phyloP scores from a whole-genome alignment of 352 stramenopile species.

The Pythium brassicae region DNA sequence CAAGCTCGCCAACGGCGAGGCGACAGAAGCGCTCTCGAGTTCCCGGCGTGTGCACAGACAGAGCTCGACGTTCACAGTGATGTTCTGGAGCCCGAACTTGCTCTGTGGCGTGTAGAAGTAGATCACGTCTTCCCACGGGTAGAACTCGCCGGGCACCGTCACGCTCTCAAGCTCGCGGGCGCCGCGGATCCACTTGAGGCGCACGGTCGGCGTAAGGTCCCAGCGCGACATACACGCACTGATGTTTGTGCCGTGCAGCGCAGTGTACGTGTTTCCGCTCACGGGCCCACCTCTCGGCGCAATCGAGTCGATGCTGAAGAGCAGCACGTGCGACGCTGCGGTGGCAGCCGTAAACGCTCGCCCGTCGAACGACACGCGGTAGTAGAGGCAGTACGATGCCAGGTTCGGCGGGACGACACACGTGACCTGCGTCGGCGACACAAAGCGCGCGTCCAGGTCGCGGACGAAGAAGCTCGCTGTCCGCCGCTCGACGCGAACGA shows the following conservation, averaged over 20 bases:
- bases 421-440: slow-evolving; percentile 33
- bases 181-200: slow-evolving; percentile 54
- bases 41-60: slow-evolving; percentile 18
- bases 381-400: slow-evolving; percentile 59
- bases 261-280: slow-evolving; percentile 67
- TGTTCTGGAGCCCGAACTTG: slow-evolving; percentile 69
- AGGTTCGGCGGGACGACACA: slow-evolving; percentile 42
- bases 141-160: slow-evolving; percentile 49
- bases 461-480: slow-evolving; percentile 35
- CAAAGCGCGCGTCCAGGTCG: slow-evolving; percentile 34
- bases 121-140: slow-evolving; percentile 50
- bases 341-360: slow-evolving; percentile 41
- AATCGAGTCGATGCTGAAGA: slow-evolving; percentile 53
- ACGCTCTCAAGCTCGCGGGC: slow-evolving; percentile 57
- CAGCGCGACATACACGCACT: slow-evolving; percentile 30
- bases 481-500: slow-evolving; percentile 20
- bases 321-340: slow-evolving; percentile 23
- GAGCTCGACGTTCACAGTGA: slow-evolving; percentile 52
- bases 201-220: slow-evolving; percentile 28
- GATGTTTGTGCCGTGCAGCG: slow-evolving; percentile 60
- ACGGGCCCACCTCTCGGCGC: slow-evolving; percentile 54
- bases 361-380: slow-evolving; percentile 58
- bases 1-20: background rate
- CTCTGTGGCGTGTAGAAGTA: slow-evolving; percentile 80
- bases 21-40: slow-evolving; percentile 2